Evolutionary conservation across 176 grass and related monocot species (phyloP).

Genomic region (Guadua angustifolia): DNA sequence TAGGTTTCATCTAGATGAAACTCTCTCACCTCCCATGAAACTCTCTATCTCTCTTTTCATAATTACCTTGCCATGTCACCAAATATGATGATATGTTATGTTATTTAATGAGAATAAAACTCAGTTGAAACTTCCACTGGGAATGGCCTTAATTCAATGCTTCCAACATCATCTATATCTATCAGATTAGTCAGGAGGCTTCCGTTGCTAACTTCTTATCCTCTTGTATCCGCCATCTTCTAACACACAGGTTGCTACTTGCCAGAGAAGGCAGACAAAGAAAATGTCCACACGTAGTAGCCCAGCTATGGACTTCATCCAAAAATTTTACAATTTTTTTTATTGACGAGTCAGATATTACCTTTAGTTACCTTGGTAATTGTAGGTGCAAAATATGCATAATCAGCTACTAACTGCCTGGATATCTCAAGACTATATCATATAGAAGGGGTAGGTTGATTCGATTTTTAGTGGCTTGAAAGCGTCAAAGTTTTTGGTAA

Average conservation of each 20-base stretch:
- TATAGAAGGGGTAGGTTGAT: neutral
- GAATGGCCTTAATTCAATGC: neutral
- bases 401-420: neutral
- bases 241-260: conserved; percentile 11
- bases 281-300: conserved; percentile 10
- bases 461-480: conserved; percentile 36
- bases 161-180: conserved; percentile 30
- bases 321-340: neutral
- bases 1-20: no score
- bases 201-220: neutral
- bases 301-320: neutral
- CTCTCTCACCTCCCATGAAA: no score
- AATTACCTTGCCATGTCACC: no score
- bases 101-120: no score
- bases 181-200: neutral
- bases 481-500: conserved; percentile 11
- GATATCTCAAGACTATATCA: conserved; percentile 12
- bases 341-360: neutral
- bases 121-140: no score
- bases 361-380: neutral
- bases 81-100: no score
- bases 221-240: neutral
- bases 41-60: no score
- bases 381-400: neutral
- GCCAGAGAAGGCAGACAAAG: conserved; percentile 1